These are phyloP conservation scores for Papilionanthe hybrid DNA, from an alignment of 116 monocot genomes.

Conservation along the genomic window DNA sequence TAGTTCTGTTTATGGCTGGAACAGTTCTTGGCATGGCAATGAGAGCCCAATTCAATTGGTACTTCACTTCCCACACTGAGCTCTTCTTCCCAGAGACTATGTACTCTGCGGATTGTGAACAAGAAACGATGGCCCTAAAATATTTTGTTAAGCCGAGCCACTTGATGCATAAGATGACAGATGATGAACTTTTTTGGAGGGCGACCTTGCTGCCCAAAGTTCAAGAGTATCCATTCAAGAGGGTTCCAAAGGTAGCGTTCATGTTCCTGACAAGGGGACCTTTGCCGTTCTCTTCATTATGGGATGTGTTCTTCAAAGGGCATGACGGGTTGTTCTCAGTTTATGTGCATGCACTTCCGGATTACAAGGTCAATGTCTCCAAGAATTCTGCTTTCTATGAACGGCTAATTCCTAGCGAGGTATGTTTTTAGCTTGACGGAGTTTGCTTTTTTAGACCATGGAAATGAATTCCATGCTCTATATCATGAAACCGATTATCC, in stretches of 20 bases:
- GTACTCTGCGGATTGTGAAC: conserved; percentile 13
- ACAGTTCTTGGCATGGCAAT: conserved; percentile 18
- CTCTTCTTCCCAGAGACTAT: conserved; percentile 20
- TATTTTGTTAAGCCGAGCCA: conserved; percentile 10
- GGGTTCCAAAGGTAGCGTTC: conserved; percentile 25
- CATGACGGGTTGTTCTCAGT: conserved; percentile 21
- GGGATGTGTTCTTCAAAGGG: conserved; percentile 26
- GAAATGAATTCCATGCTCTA: not conserved
- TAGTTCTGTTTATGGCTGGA: conserved; percentile 27
- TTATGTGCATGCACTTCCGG: conserved; percentile 20
- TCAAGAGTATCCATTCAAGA: conserved; percentile 20
- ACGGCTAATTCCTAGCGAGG: conserved; percentile 23
- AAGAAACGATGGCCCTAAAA: not conserved
- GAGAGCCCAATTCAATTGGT: conserved; percentile 19
- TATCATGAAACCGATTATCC: not conserved
- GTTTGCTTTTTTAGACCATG: not conserved
- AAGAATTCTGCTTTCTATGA: conserved; percentile 18
- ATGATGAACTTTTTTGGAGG: conserved; percentile 28
- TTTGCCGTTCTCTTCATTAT: conserved; percentile 16
- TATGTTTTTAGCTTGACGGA: not conserved
- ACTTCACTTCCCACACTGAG: conserved; percentile 21
- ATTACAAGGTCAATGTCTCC: conserved; percentile 26
- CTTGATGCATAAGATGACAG: conserved; percentile 17
- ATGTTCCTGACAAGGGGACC: conserved; percentile 29
- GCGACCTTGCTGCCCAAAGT: conserved; percentile 22